These are phyloP conservation scores for Syzygium grande DNA, from an alignment of 345 rosid species.

Conservation along the genomic window DNA sequence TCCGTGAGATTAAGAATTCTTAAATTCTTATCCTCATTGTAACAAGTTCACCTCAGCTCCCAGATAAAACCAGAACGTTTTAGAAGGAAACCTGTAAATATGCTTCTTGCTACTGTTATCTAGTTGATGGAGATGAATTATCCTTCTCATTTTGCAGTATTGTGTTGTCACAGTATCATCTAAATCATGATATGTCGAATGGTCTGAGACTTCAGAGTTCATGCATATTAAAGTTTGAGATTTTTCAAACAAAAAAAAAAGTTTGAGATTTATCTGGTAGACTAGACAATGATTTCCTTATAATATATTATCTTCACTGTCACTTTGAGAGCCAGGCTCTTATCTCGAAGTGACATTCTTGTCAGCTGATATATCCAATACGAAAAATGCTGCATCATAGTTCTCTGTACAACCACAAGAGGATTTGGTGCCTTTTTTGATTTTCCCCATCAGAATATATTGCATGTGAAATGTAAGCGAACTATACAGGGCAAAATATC, in stretches of 20 bases:
- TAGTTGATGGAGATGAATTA: neutral
- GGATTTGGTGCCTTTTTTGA: neutral
- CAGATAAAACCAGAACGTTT: neutral
- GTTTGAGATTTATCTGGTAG: too few species aligned
- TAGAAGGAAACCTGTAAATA: neutral
- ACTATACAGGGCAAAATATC: conserved; percentile 85
- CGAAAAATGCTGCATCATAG: neutral
- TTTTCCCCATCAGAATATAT: neutral
- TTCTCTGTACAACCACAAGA: neutral
- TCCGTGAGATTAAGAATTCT: neutral
- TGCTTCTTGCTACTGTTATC: neutral
- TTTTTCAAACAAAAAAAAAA: too few species aligned
- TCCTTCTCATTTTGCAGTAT: neutral
- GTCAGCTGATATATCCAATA: neutral
- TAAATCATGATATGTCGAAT: too few species aligned
- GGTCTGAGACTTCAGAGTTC: too few species aligned
- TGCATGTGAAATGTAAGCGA: neutral
- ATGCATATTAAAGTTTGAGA: too few species aligned
- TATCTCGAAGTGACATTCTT: neutral
- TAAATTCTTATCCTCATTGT: neutral
- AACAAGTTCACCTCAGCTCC: neutral
- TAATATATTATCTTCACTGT: neutral
- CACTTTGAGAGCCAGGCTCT: neutral
- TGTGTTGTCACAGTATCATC: too few species aligned
- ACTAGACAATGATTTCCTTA: too few species aligned